These are phyloP conservation scores for Phytopythium litorale DNA, from an alignment of 352 stramenopile species.

Conservation along the genomic window DNA sequence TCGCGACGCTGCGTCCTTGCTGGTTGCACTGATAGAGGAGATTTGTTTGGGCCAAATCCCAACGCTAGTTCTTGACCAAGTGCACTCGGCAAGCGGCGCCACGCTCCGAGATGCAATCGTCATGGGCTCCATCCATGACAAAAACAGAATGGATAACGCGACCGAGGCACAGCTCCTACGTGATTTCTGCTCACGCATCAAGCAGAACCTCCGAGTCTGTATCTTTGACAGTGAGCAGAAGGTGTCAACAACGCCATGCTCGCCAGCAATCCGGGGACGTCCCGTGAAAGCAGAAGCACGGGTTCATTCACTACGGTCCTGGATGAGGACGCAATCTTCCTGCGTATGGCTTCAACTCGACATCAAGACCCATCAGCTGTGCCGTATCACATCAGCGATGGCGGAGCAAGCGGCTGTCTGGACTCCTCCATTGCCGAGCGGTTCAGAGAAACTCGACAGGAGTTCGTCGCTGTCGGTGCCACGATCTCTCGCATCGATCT, in stretches of 20 bases:
- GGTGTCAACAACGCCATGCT: too few relatives aligned
- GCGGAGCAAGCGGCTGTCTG: not conserved
- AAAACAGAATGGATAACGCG: constrained; percentile 24
- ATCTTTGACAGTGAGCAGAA: constrained; percentile 15
- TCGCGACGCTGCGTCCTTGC: constrained; percentile 7
- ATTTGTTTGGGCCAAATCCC: constrained; percentile 30
- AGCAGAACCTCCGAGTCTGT: constrained; percentile 42
- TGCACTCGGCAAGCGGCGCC: constrained; percentile 9
- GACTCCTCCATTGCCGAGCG: not conserved
- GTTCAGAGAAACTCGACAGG: not conserved
- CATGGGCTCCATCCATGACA: constrained; percentile 30
- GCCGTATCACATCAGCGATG: not conserved
- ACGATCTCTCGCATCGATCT: not conserved
- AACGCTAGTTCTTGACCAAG: constrained; percentile 25
- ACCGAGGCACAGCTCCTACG: constrained; percentile 25
- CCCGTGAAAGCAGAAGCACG: not conserved
- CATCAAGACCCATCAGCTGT: constrained; percentile 2
- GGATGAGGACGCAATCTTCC: constrained; percentile 17
- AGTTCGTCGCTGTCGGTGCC: not conserved
- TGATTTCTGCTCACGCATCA: constrained; percentile 26
- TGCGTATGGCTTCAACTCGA: constrained; percentile 22
- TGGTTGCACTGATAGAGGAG: constrained; percentile 25
- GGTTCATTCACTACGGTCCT: not conserved
- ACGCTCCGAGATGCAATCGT: constrained; percentile 31
- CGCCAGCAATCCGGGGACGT: not conserved